Evolutionary conservation across 2,329 filamentous ascomycete species (phyloP), one percentile per base, ranked within the genome.

Genomic region (Trichoderma brevicompactum): DNA sequence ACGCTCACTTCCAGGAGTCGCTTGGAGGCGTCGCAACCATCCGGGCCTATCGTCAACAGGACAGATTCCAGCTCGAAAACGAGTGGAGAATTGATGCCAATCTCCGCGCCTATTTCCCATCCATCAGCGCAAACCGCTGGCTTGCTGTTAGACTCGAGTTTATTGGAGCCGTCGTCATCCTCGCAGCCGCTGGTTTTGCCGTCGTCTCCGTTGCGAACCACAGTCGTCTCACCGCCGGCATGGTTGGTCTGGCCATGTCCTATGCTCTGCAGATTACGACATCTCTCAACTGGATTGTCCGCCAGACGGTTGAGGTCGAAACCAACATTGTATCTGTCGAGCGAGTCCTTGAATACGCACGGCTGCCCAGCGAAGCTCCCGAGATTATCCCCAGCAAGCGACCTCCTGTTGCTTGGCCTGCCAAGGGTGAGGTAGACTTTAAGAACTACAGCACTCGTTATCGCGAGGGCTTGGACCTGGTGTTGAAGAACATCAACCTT

Each of bases 301-400:
- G 96, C 66, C 95, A 99, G 79, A 97, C 94, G 0, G 95, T 99
- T 40, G 96, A 99, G 78, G 95, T 99, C n/a, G 96, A 99, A 83
- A 98, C 94, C n/a, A 99, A 99, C 79, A 99, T 99, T 74, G 94
- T 99, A 52, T 97, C 94, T 9, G 95, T 99, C 43, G 95, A 99
- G 83, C 91, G 95, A 74, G 94, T 99, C 54, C 88, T 99, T 56
- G 96, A 99, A 78, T 99, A 99, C 79, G 92, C 94, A 65, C 85
- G 87, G 58, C 85, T 99, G 68, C 94, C 94, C 32, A 95, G 91
- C 77, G 95, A 99, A 80, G 94, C 95, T 58, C 92, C 94, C 7
- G 95, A 99, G 76, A 92, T 98, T 70, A 91, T 98, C 72, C 90
- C 92, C 74, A 90, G 92, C 78, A 90, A 91, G 75, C 85, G 94